Percentiles rank a stretch among this genome's conserved stretches.
phyloP scores from a whole-genome alignment of 2,329 filamentous ascomycete species.

The Fusarium udum region DNA sequence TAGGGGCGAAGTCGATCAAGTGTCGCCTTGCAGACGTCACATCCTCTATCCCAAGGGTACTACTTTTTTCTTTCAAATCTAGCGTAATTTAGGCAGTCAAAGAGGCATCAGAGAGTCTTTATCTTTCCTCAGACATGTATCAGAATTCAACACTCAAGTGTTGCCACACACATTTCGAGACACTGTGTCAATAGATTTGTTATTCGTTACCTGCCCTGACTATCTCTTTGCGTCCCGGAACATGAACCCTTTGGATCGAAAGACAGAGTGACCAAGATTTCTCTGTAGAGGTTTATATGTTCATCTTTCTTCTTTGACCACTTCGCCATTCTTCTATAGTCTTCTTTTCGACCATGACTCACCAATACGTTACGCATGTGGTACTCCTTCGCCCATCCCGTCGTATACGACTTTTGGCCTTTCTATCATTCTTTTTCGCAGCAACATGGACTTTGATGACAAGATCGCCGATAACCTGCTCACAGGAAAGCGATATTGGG shows the following conservation, averaged over 20 bases:
- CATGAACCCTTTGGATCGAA: not conserved
- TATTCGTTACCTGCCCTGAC: not conserved
- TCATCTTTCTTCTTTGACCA: not conserved
- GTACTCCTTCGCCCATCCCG: not conserved
- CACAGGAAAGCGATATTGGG: not conserved
- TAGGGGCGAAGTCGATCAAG: not conserved
- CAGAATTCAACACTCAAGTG: not conserved
- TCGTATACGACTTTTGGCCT: not conserved
- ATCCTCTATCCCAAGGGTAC: not conserved
- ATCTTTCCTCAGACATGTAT: too few relatives aligned
- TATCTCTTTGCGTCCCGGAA: not conserved
- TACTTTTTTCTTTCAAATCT: not conserved
- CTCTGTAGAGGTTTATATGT: fast-evolving
- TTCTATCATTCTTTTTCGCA: not conserved
- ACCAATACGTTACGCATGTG: too few relatives aligned
- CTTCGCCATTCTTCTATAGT: not conserved
- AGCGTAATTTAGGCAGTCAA: not conserved
- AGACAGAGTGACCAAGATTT: too few relatives aligned
- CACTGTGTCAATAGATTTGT: not conserved
- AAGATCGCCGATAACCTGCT: fast-evolving
- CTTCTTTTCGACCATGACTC: not conserved
- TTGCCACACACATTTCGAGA: too few relatives aligned
- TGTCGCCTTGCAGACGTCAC: not conserved
- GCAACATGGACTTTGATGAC: not conserved
- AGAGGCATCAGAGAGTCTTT: not conserved